Evolutionary conservation across 1,139 yeast genomes (phyloP).

Genomic region (Taphrina populina): DNA sequence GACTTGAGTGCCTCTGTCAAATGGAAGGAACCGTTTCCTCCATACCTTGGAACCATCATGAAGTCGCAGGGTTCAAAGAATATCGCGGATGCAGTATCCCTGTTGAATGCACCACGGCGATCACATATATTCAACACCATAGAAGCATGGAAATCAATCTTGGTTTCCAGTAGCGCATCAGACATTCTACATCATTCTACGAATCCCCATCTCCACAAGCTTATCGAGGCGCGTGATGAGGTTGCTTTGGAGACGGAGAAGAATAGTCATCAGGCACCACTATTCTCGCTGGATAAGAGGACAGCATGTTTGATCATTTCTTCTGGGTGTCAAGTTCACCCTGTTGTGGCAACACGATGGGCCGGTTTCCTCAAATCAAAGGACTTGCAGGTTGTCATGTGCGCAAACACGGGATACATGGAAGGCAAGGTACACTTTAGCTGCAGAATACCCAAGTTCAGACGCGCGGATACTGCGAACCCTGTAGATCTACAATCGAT

Average conservation of each 20-base stretch:
- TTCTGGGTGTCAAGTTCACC: conserved; percentile 31
- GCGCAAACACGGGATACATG: conserved; percentile 32
- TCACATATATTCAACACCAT: conserved; percentile 16
- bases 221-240: conserved; percentile 21
- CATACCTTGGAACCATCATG: conserved; percentile 18
- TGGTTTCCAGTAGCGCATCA: conserved; percentile 1
- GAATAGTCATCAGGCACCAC: conserved; percentile 23
- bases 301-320: conserved; percentile 21
- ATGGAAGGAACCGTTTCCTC: conserved; percentile 27
- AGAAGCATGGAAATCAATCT: conserved; percentile 23
- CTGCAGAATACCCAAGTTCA: conserved; percentile 23
- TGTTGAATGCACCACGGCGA: conserved; percentile 28
- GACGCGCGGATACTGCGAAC: conserved; percentile 17
- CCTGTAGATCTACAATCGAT: conserved; percentile 25
- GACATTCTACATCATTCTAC: conserved; percentile 16
- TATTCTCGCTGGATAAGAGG: conserved; percentile 21
- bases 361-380: conserved; percentile 21
- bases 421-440: conserved; percentile 26
- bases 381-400: conserved; percentile 21
- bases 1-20: conserved; percentile 25
- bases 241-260: conserved; percentile 20
- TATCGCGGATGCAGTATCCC: conserved; percentile 24
- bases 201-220: conserved; percentile 10
- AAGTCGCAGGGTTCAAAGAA: conserved; percentile 18
- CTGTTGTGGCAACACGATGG: conserved; percentile 29